Conservation (phyloP, 768 basidiomycete genomes). For the Sarcomyxa edulis region DNA sequence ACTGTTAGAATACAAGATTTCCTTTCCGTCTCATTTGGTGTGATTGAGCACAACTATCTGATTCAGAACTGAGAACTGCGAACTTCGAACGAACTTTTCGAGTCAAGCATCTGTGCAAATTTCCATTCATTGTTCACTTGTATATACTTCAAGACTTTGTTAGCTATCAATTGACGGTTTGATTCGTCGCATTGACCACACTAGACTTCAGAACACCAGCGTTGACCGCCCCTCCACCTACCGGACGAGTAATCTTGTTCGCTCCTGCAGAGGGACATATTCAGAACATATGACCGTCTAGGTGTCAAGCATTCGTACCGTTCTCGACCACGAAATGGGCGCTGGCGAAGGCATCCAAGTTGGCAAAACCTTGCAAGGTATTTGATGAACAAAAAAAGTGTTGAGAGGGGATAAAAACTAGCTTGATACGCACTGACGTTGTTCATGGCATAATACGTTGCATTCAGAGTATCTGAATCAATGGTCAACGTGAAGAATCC, state of each 20-base stretch:
- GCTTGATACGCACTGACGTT: conserved; percentile 1
- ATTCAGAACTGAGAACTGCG: too few relatives aligned
- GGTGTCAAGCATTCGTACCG: not conserved
- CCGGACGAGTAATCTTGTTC: conserved; percentile 43
- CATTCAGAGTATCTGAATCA: conserved; percentile 36
- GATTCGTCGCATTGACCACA: too few relatives aligned
- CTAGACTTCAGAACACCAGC: conserved; percentile 39
- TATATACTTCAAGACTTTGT: too few relatives aligned
- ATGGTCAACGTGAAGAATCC: conserved; percentile 56
- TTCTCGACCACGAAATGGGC: conserved; percentile 35
- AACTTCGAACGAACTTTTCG: too few relatives aligned
- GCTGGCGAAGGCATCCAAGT: conserved; percentile 38
- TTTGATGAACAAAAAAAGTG: not conserved
- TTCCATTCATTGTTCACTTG: too few relatives aligned
- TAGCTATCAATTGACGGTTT: too few relatives aligned
- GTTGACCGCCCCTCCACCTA: conserved; percentile 38
- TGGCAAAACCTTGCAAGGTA: conserved; percentile 26
- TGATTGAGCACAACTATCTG: too few relatives aligned
- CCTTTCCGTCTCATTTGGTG: too few relatives aligned
- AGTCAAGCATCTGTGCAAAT: too few relatives aligned
- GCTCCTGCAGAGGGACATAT: conserved; percentile 17
- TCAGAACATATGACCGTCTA: not conserved
- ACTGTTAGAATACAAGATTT: too few relatives aligned
- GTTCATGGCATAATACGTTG: conserved; percentile 54
- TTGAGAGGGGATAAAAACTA: too few relatives aligned